Conservation (phyloP, 257 asterid genomes). For the Cinchona pubescens region DNA sequence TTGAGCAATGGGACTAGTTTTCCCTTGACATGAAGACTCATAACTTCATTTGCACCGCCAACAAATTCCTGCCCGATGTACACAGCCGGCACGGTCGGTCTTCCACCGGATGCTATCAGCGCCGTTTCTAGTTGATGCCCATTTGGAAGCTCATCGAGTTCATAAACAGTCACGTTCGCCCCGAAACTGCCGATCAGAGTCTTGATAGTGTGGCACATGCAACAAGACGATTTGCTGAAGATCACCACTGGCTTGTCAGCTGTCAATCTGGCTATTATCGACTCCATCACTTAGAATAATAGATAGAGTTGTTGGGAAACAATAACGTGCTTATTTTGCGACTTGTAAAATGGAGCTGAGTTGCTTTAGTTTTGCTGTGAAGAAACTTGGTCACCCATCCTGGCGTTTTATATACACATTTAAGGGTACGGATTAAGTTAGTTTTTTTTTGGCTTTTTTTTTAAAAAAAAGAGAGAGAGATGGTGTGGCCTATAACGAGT, state of each 20-base stretch:
- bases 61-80: slow-evolving; percentile 58
- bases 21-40: slow-evolving; percentile 75
- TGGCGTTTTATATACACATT: slow-evolving; percentile 29
- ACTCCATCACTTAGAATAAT: slow-evolving; percentile 41
- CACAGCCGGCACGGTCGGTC: slow-evolving; percentile 52
- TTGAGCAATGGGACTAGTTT: slow-evolving; percentile 59
- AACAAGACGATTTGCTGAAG: slow-evolving; percentile 67
- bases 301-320: background rate
- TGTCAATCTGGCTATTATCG: slow-evolving; percentile 45
- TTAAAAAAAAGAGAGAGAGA: too few relatives aligned
- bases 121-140: slow-evolving; percentile 61
- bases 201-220: slow-evolving; percentile 67
- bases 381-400: slow-evolving; percentile 15
- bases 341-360: slow-evolving; percentile 14
- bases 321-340: slow-evolving; percentile 4
- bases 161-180: slow-evolving; percentile 54
- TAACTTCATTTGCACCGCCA: slow-evolving; percentile 70
- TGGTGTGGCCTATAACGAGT: slow-evolving; percentile 8
- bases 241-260: slow-evolving; percentile 67
- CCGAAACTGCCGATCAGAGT: slow-evolving; percentile 65
- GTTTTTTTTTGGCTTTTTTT: slow-evolving; percentile 13
- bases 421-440: slow-evolving; percentile 9
- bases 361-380: slow-evolving; percentile 23
- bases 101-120: slow-evolving; percentile 32
- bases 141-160: slow-evolving; percentile 59